A percentile compares a stretch with the other conserved stretches of the same genome.
phyloP scores from a whole-genome alignment of 495 filamentous ascomycete species.

The Penicillium malachiteum region DNA sequence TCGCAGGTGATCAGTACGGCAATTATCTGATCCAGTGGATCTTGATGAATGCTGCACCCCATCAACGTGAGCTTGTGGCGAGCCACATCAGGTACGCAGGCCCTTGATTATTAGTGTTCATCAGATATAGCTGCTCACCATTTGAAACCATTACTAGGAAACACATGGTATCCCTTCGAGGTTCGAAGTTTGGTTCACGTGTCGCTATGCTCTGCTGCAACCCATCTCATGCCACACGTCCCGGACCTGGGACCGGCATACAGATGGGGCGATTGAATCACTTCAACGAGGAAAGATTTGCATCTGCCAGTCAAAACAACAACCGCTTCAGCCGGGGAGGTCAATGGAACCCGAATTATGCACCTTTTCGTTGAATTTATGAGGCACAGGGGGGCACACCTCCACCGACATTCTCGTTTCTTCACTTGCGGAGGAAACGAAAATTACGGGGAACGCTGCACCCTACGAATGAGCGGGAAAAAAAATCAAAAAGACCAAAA shows the following conservation, averaged over 20 bases:
- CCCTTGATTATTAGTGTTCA: not conserved
- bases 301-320: slow-evolving; percentile 25
- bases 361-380: slow-evolving; percentile 34
- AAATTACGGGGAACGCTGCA: too few relatives aligned
- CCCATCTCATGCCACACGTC: slow-evolving; percentile 78
- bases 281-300: slow-evolving; percentile 50
- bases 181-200: slow-evolving; percentile 96
- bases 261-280: slow-evolving; percentile 58
- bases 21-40: slow-evolving; percentile 99
- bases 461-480: not conserved
- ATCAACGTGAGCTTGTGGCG: slow-evolving; percentile 90
- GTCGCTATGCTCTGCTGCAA: slow-evolving; percentile 99
- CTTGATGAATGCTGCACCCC: slow-evolving; percentile 77
- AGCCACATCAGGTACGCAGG: slow-evolving; percentile 73
- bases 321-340: slow-evolving; percentile 36
- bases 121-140: too few relatives aligned
- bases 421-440: not conserved
- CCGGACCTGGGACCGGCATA: slow-evolving; percentile 73
- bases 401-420: not conserved
- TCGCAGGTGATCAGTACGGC: slow-evolving; percentile 96
- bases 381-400: too few relatives aligned
- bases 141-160: slow-evolving; percentile 51
- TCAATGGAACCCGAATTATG: slow-evolving; percentile 41
- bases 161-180: slow-evolving; percentile 98
- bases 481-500: not conserved